phyloP scores from a whole-genome alignment of 2,329 filamentous ascomycete genomes.

The Incumbomyces lentus region DNA sequence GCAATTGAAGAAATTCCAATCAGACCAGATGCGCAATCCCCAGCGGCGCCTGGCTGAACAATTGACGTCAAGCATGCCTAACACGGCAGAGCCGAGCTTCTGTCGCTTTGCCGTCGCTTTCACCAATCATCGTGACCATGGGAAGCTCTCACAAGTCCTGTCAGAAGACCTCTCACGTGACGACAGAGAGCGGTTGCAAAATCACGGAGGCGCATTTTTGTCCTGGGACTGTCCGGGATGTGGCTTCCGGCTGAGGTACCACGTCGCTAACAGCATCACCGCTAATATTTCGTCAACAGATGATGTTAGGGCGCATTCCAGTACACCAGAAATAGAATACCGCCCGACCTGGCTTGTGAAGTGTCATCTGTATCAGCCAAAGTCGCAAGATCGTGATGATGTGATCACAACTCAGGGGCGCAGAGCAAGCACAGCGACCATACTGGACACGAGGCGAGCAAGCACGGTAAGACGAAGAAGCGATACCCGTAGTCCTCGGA shows the following conservation, averaged over 20 bases:
- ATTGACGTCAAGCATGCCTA: constrained; percentile 5
- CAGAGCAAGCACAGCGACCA: neutral
- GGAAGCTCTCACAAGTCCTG: constrained; percentile 14
- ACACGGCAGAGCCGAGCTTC: constrained; percentile 15
- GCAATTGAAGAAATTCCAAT: constrained; percentile 12
- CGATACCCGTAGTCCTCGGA: neutral
- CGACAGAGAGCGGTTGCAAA: constrained; percentile 11
- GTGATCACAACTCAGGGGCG: neutral
- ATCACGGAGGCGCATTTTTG: constrained; percentile 16
- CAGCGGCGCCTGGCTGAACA: constrained; percentile 13
- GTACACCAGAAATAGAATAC: constrained; percentile 13
- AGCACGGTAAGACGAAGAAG: constrained; percentile 1
- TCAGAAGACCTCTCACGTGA: constrained; percentile 14
- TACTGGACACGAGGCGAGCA: neutral
- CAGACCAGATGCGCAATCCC: constrained; percentile 12
- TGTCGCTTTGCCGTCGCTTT: constrained; percentile 20
- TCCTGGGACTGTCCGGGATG: constrained; percentile 21
- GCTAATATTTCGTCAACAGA: constrained; percentile 17
- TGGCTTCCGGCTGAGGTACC: constrained; percentile 18
- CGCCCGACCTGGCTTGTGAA: constrained; percentile 17
- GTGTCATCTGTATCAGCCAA: constrained; percentile 16
- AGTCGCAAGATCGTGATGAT: constrained; percentile 5
- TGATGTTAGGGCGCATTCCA: constrained; percentile 16
- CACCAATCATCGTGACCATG: constrained; percentile 17
- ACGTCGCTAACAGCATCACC: constrained; percentile 14